Base-by-base conservation (phyloP, 2,329 filamentous ascomycete genomes). In the Exophiala calicioides region DNA sequence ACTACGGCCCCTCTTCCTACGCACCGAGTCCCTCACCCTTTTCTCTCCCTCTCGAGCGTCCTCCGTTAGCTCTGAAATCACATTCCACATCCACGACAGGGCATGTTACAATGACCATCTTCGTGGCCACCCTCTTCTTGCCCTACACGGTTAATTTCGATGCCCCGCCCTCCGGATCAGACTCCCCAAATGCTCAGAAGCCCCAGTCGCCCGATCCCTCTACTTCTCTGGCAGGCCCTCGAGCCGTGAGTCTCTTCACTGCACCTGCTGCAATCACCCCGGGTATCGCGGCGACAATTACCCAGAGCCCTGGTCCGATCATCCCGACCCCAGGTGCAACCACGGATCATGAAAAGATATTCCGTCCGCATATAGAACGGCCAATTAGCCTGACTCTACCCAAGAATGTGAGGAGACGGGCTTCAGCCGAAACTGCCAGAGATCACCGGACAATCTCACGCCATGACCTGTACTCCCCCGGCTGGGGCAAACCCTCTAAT, bases 91-190 rank as follows among this genome's bases (percentile, higher is more conserved):
- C 27, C 13, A 23, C 26, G 31, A 10, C 29, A 8, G 6, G 20
- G 13, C 18, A 30, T 32, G 44, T 21, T 18, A 50, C 44, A 32
- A 82, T 82, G 79, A 79, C 79, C 5, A 74, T 80, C 63, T 80
- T 81, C 56, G 74, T 81, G 39, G 78, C 75, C 45, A 80, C 78
- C 23, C 69, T 82, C 76, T 95, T 95, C 65, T 80, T 96, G 26
- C 91, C 91, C 24, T 90, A 95, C 67, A 97, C 91, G 30, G 77
- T 95, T 62, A 84, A 95, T 67, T 97, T 97, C 67, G 84, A 84
- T 58, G 76, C 87, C 46, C 41, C 46, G 5, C 24, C 35, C 12
- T 32, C 33, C 18, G 29, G 36, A 13, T 26, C 45, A 16, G 39
- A 32, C 30, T 49, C 47, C 33, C 55, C 37, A 10, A 35, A 37